Evolutionary conservation across 257 asterid species (phyloP).

Genomic region (Jasminum sambac): DNA sequence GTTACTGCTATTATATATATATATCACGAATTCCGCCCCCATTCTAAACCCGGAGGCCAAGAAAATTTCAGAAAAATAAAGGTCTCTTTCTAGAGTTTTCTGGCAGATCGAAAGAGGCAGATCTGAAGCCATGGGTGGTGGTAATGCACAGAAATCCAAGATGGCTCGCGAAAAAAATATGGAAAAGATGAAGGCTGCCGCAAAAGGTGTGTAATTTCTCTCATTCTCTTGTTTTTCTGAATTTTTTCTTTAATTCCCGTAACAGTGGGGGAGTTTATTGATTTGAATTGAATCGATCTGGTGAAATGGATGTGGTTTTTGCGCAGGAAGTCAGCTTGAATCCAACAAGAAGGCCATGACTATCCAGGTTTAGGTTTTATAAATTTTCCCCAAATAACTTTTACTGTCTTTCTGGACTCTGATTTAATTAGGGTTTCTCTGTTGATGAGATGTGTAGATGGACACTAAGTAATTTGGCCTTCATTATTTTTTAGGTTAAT

Average conservation of each 20-base stretch:
- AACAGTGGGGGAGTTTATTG: slow-evolving; percentile 1
- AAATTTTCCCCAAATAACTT: background rate
- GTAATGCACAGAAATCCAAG: slow-evolving; percentile 61
- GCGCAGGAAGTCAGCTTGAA: slow-evolving; percentile 63
- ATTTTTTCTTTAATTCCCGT: background rate
- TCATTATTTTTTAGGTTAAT: background rate
- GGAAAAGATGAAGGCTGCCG: slow-evolving; percentile 43
- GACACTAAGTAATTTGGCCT: background rate
- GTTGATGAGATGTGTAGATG: background rate
- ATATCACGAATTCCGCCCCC: background rate
- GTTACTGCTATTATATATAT: background rate
- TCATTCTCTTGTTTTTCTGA: background rate
- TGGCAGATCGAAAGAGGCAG: slow-evolving; percentile 9
- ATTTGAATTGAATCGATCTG: slow-evolving; percentile 20
- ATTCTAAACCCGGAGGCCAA: background rate
- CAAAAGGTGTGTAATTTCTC: slow-evolving; percentile 32
- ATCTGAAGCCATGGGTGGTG: slow-evolving; percentile 55
- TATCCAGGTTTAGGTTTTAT: slow-evolving; percentile 43
- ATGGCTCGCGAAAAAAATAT: slow-evolving; percentile 59
- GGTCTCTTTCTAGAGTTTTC: background rate
- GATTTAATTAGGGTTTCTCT: background rate
- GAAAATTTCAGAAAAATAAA: background rate
- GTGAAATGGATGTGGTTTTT: slow-evolving; percentile 8
- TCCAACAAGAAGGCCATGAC: slow-evolving; percentile 64
- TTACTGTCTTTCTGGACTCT: background rate